A percentile compares a stretch with the other conserved stretches of the same genome.
Conservation (phyloP, 305 asterid species). For the Caryopteris hybrid region DNA sequence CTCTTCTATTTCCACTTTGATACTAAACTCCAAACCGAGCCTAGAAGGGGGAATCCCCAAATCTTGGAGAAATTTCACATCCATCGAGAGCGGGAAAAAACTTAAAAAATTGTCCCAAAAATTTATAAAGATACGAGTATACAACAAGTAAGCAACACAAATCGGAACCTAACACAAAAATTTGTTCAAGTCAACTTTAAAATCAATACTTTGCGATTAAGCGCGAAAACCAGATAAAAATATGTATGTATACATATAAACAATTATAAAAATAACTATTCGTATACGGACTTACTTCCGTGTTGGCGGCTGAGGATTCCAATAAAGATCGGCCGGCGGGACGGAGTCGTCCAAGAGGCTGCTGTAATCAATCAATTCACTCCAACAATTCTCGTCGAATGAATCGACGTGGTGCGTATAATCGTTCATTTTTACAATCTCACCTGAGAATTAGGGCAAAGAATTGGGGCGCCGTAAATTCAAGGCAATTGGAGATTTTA, state of each 20-base stretch:
- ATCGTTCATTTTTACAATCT: slow-evolving; percentile 27
- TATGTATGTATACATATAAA: background rate
- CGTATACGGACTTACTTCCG: slow-evolving; percentile 23
- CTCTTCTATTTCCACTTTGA: background rate
- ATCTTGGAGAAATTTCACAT: background rate
- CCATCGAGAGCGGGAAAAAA: no score
- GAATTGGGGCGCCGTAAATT: slow-evolving; percentile 1
- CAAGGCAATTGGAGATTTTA: background rate
- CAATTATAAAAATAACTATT: background rate
- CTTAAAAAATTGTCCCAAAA: no score
- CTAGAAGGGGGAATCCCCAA: slow-evolving; percentile 15
- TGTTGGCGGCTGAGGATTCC: slow-evolving; percentile 31
- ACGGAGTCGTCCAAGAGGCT: slow-evolving; percentile 34
- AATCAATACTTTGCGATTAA: background rate
- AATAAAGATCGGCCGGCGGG: slow-evolving; percentile 28
- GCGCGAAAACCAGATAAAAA: background rate
- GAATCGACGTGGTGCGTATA: slow-evolving; percentile 25
- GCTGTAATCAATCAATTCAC: slow-evolving; percentile 37
- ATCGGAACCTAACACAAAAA: background rate
- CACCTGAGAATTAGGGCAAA: slow-evolving; percentile 19
- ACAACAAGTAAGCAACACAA: background rate
- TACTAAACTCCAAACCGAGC: slow-evolving; percentile 1
- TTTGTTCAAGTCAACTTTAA: background rate
- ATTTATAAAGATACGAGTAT: background rate
- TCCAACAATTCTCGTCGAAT: slow-evolving; percentile 39